Evolutionary conservation across 768 basidiomycete species (phyloP).

Genomic region (Atractiella rhizophila): DNA sequence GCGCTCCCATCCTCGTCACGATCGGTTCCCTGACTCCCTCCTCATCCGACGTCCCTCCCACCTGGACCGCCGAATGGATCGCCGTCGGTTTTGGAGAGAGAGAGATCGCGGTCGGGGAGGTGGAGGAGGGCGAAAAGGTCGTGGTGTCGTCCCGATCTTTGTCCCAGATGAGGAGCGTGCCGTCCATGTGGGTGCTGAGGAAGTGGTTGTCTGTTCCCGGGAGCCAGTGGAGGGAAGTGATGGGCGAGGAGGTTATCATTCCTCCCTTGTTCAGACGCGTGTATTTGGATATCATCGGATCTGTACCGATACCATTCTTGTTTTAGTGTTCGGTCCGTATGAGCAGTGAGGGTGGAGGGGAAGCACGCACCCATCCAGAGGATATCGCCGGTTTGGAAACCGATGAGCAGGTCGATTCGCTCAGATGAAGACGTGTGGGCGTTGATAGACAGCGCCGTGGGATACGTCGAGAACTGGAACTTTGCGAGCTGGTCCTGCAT

Average conservation of each 20-base stretch:
- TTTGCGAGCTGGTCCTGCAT: slow-evolving; percentile 57
- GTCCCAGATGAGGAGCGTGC: slow-evolving; percentile 68
- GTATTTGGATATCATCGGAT: slow-evolving; percentile 12
- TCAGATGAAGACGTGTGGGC: slow-evolving; percentile 47
- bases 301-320: slow-evolving; percentile 25
- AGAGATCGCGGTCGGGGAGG: no score
- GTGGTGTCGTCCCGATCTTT: slow-evolving; percentile 57
- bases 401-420: slow-evolving; percentile 64
- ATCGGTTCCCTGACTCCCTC: slow-evolving; percentile 31
- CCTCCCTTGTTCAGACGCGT: slow-evolving; percentile 28
- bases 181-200: slow-evolving; percentile 65
- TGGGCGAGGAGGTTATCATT: slow-evolving; percentile 49
- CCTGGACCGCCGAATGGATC: background rate
- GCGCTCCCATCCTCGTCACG: slow-evolving; percentile 2
- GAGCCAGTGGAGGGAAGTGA: slow-evolving; percentile 78
- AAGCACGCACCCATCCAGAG: slow-evolving; percentile 54
- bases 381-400: slow-evolving; percentile 81
- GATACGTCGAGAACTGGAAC: slow-evolving; percentile 60
- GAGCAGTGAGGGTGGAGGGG: background rate
- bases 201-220: slow-evolving; percentile 44
- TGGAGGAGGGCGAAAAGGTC: slow-evolving; percentile 16
- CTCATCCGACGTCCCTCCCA: slow-evolving; percentile 51
- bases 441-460: slow-evolving; percentile 80
- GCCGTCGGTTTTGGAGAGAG: background rate
- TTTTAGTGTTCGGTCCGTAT: slow-evolving; percentile 26